These are phyloP conservation scores for Xylaria sp. DNA, from an alignment of 2,329 filamentous ascomycete genomes.

Conservation along the genomic window DNA sequence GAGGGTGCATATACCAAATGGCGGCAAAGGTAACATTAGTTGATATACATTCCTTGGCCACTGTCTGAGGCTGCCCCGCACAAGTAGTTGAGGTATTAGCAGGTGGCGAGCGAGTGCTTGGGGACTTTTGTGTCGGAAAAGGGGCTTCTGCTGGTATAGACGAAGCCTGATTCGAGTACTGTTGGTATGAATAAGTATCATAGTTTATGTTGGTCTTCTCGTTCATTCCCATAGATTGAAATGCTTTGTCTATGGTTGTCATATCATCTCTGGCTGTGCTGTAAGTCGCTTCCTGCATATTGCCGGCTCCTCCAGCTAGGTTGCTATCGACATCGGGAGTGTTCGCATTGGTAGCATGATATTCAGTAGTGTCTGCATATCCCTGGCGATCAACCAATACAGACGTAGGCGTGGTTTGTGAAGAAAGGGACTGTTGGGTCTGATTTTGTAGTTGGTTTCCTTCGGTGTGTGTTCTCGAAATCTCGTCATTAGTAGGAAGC, in stretches of 20 bases:
- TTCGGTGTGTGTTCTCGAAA: background rate
- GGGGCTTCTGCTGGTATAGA: background rate
- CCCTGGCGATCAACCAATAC: background rate
- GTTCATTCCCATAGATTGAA: slow-evolving; percentile 18
- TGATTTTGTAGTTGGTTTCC: background rate
- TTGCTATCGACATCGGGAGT: background rate
- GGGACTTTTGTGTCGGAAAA: background rate
- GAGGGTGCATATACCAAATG: slow-evolving; percentile 28
- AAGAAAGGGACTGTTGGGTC: background rate
- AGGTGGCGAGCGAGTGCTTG: background rate
- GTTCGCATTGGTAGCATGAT: background rate
- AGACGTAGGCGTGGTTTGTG: background rate
- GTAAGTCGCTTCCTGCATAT: background rate
- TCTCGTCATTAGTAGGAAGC: background rate
- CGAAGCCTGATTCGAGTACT: background rate
- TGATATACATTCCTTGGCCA: slow-evolving; percentile 23
- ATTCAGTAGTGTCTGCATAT: too few species aligned
- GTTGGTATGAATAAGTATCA: background rate
- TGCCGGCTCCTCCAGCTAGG: background rate
- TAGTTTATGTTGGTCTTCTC: background rate
- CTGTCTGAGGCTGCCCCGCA: slow-evolving; percentile 7
- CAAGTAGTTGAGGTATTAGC: background rate
- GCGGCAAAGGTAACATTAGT: slow-evolving; percentile 15
- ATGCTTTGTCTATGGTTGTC: slow-evolving; percentile 1
- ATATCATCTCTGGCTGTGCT: background rate